Conservation (phyloP, 768 basidiomycete species). For the Lactarius indigo region DNA sequence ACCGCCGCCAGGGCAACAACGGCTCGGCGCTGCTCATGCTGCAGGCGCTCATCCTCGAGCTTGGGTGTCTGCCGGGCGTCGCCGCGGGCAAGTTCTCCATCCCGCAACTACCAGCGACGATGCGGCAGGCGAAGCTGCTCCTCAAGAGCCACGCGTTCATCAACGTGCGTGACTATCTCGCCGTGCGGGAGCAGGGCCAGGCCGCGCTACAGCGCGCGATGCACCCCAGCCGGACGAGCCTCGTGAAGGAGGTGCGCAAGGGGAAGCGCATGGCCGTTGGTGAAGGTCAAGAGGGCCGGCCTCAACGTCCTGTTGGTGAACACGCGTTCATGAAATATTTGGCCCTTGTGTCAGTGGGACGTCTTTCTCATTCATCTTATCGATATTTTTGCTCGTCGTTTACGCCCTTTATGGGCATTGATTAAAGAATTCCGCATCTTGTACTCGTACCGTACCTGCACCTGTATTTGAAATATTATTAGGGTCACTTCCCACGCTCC, state of each 20-base stretch:
- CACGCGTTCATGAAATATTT: slow-evolving; percentile 14
- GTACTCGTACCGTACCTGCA: neutral
- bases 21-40: slow-evolving; percentile 56
- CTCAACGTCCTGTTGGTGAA: slow-evolving; percentile 54
- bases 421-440: neutral
- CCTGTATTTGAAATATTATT: neutral
- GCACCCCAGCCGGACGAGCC: slow-evolving; percentile 56
- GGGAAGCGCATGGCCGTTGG: slow-evolving; percentile 42
- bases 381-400: neutral
- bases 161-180: slow-evolving; percentile 71
- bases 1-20: slow-evolving; percentile 36
- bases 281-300: slow-evolving; percentile 64
- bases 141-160: slow-evolving; percentile 65
- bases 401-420: neutral
- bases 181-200: slow-evolving; percentile 59
- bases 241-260: slow-evolving; percentile 57
- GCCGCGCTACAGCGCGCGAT: slow-evolving; percentile 57
- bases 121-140: slow-evolving; percentile 64
- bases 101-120: slow-evolving; percentile 50
- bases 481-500: neutral
- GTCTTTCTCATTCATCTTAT: neutral
- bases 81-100: slow-evolving; percentile 38
- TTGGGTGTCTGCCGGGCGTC: slow-evolving; percentile 40
- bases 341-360: neutral
- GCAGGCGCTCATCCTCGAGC: slow-evolving; percentile 72